These are phyloP conservation scores for Mortierella sp. DNA, from an alignment of 371 early-diverging fungal species.

Conservation along the genomic window DNA sequence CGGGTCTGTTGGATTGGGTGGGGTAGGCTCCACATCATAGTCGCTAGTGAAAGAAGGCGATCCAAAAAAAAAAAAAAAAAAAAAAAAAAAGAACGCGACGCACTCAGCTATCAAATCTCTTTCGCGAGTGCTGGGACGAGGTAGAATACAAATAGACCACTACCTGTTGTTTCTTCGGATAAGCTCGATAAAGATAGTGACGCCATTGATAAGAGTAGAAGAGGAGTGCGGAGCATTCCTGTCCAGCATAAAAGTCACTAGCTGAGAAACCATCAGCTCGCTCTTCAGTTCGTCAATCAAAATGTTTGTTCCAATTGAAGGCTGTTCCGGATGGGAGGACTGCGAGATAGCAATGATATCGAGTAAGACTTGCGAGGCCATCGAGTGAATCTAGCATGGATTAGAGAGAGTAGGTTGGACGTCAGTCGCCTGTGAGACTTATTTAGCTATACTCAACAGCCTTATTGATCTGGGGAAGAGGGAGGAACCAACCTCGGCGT, in stretches of 20 bases:
- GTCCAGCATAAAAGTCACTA: constrained; percentile 91
- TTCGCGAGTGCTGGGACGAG: background rate
- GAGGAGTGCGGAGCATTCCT: constrained; percentile 77
- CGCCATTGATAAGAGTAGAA: constrained; percentile 89
- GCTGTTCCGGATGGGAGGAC: constrained; percentile 74
- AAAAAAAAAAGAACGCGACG: constrained; percentile 31
- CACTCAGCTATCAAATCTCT: no score
- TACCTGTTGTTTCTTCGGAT: constrained; percentile 91
- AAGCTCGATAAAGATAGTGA: constrained; percentile 94
- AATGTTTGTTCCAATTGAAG: constrained; percentile 74
- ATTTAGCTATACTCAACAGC: no score
- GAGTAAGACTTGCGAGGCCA: constrained; percentile 88
- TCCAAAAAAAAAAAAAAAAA: constrained; percentile 3
- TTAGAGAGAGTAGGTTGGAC: background rate
- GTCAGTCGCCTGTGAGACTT: background rate
- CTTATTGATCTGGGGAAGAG: background rate
- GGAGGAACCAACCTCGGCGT: constrained; percentile 64
- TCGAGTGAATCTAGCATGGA: constrained; percentile 77
- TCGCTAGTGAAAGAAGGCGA: constrained; percentile 57
- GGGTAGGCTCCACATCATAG: constrained; percentile 58
- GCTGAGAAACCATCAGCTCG: constrained; percentile 68
- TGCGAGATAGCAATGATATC: constrained; percentile 93
- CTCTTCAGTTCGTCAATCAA: constrained; percentile 87
- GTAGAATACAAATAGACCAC: background rate
- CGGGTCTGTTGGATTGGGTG: constrained; percentile 37